Conservation (phyloP, 2,329 filamentous ascomycete genomes). For the Cladosporium austrohemisphaericum region DNA sequence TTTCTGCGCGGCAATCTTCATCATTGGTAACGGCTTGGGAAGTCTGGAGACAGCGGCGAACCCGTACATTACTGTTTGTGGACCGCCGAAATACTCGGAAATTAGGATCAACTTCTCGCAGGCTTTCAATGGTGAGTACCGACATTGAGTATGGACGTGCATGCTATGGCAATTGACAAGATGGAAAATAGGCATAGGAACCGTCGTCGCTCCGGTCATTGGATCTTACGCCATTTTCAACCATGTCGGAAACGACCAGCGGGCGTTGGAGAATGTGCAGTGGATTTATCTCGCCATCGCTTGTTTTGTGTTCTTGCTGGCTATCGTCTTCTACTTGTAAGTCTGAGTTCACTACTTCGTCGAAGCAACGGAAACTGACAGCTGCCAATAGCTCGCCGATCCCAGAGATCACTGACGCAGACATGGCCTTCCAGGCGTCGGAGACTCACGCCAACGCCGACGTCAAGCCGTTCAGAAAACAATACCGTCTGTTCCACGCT, state of each 20-base stretch:
- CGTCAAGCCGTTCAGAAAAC: constrained; percentile 52
- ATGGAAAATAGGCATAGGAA: constrained; percentile 43
- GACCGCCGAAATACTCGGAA: constrained; percentile 57
- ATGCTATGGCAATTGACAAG: background rate
- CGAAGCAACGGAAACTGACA: background rate
- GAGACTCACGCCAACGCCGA: constrained; percentile 31
- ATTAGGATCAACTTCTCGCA: constrained; percentile 58
- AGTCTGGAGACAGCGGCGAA: constrained; percentile 59
- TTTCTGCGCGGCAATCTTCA: constrained; percentile 57
- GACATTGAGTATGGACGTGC: background rate
- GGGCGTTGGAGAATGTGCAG: constrained; percentile 57
- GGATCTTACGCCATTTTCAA: constrained; percentile 61
- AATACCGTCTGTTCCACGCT: constrained; percentile 72
- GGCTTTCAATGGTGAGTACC: constrained; percentile 47
- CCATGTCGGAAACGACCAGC: constrained; percentile 46
- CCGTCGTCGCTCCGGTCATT: constrained; percentile 57
- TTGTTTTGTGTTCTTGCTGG: constrained; percentile 55
- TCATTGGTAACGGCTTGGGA: constrained; percentile 41
- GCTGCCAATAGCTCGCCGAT: constrained; percentile 37
- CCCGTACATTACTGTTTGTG: constrained; percentile 52
- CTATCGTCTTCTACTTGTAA: constrained; percentile 55
- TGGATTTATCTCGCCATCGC: constrained; percentile 64
- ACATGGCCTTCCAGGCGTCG: constrained; percentile 54
- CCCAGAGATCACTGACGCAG: constrained; percentile 58
- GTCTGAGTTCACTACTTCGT: background rate